A percentile compares a stretch with the other conserved stretches of the same genome.
Evolutionary conservation across 176 grass and related monocot genomes (phyloP).

Genomic region (Aegilops speltoides): DNA sequence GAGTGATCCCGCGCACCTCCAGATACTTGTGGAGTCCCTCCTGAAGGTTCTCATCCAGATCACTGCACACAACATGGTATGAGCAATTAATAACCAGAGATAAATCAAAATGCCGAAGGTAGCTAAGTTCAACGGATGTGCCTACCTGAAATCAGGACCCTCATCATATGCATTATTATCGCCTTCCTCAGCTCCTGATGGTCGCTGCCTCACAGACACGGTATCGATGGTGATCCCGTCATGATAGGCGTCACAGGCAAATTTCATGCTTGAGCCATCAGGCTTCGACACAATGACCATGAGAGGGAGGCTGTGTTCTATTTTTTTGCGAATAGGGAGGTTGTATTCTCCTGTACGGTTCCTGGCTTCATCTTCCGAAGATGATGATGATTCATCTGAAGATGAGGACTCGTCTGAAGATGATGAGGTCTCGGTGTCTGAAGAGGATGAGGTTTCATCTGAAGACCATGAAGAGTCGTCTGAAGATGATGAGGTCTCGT

Average conservation of each 20-base stretch:
- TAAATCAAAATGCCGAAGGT: background rate
- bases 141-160: constrained; percentile 82
- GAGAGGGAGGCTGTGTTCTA: constrained; percentile 48
- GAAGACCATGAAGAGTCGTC: too few species aligned
- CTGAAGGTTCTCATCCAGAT: constrained; percentile 81
- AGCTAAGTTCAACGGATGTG: background rate
- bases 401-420: too few species aligned
- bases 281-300: constrained; percentile 58
- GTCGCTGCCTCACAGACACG: constrained; percentile 46
- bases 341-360: constrained; percentile 29
- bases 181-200: background rate
- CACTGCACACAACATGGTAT: constrained; percentile 35
- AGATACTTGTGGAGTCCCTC: constrained; percentile 79
- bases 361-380: constrained; percentile 6
- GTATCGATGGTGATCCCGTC: constrained; percentile 65
- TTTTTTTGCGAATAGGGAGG: constrained; percentile 12
- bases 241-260: constrained; percentile 66
- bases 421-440: too few species aligned
- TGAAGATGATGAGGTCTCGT: too few species aligned
- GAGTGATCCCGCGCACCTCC: constrained; percentile 70
- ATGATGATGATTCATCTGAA: background rate
- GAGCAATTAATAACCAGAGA: background rate
- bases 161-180: constrained; percentile 44
- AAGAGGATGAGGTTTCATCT: too few species aligned
- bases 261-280: constrained; percentile 51